A percentile compares a stretch with the other conserved stretches of the same genome.
phyloP scores from a whole-genome alignment of 2,329 filamentous ascomycete species.

The Apiospora sp. region DNA sequence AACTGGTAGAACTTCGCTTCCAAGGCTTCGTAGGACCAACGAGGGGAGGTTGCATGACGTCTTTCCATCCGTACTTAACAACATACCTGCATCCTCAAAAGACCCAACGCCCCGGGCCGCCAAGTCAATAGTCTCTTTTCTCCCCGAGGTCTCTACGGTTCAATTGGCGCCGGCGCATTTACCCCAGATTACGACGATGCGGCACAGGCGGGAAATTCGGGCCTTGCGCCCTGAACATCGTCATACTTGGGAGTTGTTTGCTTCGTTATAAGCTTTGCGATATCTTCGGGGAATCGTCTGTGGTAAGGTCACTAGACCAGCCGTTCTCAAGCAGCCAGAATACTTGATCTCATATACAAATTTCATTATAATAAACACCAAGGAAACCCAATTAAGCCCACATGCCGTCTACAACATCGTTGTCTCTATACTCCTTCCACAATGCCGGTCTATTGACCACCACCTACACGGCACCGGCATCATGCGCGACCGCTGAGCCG shows the following conservation, averaged over 20 bases:
- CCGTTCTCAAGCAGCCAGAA: neutral
- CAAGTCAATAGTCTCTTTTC: neutral
- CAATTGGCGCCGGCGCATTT: neutral
- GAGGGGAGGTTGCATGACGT: neutral
- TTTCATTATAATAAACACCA: too few relatives aligned
- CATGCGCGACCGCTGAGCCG: neutral
- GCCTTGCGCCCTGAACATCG: neutral
- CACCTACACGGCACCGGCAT: neutral
- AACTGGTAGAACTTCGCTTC: neutral
- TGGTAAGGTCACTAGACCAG: neutral
- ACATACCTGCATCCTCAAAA: too few relatives aligned
- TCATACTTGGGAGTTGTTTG: neutral
- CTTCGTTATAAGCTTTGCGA: neutral
- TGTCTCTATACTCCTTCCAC: neutral
- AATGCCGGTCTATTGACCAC: neutral
- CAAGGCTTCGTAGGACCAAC: neutral
- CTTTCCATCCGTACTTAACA: neutral
- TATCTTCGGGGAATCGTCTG: neutral
- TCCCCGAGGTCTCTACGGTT: neutral
- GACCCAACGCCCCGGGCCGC: neutral
- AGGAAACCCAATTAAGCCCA: neutral
- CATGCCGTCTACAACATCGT: neutral
- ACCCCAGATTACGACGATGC: neutral
- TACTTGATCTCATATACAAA: too few relatives aligned
- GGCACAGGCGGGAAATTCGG: neutral